Percentiles rank a stretch among this genome's conserved stretches.
Conservation (phyloP, 1,284 basidiomycete species). For the Trichosporon coremiiforme region DNA sequence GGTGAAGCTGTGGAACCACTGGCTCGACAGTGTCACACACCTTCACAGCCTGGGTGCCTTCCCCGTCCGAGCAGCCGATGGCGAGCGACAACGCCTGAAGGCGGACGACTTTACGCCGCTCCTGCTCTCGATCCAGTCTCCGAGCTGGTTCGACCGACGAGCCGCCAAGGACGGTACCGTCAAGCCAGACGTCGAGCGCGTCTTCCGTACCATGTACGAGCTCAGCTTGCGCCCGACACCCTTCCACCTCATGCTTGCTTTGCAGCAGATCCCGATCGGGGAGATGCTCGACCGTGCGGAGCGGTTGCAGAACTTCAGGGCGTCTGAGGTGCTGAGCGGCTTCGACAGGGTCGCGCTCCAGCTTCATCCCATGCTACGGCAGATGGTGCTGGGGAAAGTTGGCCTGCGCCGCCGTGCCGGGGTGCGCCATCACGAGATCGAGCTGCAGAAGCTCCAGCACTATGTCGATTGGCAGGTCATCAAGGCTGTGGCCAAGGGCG, state of each 20-base stretch:
- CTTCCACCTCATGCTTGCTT: neutral
- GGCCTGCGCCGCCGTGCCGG: neutral
- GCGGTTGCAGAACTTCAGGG: neutral
- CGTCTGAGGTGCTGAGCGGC: neutral
- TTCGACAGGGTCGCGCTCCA: neutral
- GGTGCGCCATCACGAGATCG: neutral
- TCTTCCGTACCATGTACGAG: neutral
- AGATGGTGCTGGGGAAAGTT: too few species aligned
- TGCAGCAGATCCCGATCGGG: neutral
- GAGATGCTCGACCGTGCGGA: neutral
- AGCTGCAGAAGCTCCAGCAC: neutral
- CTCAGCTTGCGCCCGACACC: neutral
- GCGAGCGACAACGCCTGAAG: slow-evolving; percentile 7
- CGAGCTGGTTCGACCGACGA: neutral
- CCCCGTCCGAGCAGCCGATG: neutral
- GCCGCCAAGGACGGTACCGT: neutral
- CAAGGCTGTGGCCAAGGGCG: neutral
- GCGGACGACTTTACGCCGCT: slow-evolving; percentile 14
- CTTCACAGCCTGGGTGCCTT: slow-evolving; percentile 17
- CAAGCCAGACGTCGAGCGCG: neutral
- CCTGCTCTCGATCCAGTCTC: slow-evolving; percentile 5
- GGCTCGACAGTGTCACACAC: neutral
- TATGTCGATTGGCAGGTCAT: neutral
- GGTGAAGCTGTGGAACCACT: slow-evolving; percentile 18
- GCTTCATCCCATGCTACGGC: neutral